Conservation (phyloP, 1,139 yeast species). For the Suhomyces atakaporum region DNA sequence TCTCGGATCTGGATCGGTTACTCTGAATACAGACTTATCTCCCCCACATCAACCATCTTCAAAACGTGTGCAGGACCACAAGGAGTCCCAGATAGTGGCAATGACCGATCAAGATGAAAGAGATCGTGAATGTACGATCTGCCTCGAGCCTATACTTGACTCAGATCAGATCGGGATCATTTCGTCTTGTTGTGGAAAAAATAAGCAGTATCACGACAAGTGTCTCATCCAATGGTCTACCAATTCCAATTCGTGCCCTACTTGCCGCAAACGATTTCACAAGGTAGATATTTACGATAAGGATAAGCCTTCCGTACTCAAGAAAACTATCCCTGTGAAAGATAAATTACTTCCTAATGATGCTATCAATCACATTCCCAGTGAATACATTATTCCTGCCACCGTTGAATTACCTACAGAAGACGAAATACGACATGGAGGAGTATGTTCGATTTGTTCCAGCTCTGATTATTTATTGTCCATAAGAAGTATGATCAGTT, state of each 20-base stretch:
- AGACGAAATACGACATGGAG: slow-evolving; percentile 11
- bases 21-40: not conserved
- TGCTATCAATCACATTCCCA: slow-evolving; percentile 44
- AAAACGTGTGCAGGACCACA: slow-evolving; percentile 1
- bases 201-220: slow-evolving; percentile 40
- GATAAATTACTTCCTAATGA: slow-evolving; percentile 38
- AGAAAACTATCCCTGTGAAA: slow-evolving; percentile 23
- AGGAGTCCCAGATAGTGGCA: slow-evolving; percentile 3
- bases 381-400: slow-evolving; percentile 35
- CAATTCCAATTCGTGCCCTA: slow-evolving; percentile 55
- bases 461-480: slow-evolving; percentile 34
- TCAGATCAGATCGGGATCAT: slow-evolving; percentile 36
- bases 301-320: slow-evolving; percentile 6
- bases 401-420: slow-evolving; percentile 12
- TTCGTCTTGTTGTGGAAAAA: slow-evolving; percentile 38
- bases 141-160: slow-evolving; percentile 41
- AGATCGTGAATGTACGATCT: slow-evolving; percentile 50
- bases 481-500: slow-evolving; percentile 26
- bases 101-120: slow-evolving; percentile 2
- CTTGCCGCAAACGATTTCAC: slow-evolving; percentile 45
- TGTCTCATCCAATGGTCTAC: slow-evolving; percentile 52
- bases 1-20: not conserved
- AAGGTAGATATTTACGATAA: slow-evolving; percentile 25
- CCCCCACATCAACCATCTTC: not conserved
- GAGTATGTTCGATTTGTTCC: slow-evolving; percentile 40